phyloP scores from a whole-genome alignment of 495 filamentous ascomycete genomes.

The Tuber magnatum region DNA sequence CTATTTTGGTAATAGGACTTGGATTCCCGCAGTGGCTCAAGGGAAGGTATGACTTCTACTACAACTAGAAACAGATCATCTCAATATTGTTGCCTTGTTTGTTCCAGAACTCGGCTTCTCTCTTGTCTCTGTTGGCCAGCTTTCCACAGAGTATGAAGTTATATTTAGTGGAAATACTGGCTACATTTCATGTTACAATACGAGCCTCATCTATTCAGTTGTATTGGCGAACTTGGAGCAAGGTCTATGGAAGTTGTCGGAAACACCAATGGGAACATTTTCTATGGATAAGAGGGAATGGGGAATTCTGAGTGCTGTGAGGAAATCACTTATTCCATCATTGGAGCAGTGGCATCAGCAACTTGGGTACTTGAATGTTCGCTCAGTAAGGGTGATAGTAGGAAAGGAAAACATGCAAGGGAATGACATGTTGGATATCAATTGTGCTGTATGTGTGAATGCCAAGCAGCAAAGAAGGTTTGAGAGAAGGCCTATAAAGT shows the following conservation, averaged over 20 bases:
- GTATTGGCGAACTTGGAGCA: neutral
- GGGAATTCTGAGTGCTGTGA: neutral
- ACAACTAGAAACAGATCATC: accelerated
- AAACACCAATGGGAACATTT: accelerated
- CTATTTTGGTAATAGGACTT: neutral
- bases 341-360: neutral
- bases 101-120: neutral
- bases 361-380: neutral
- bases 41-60: neutral
- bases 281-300: neutral
- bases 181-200: no score
- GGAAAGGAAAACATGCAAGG: neutral
- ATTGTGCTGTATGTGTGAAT: neutral
- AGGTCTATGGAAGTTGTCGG: neutral
- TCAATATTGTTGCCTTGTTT: neutral
- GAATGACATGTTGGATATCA: neutral
- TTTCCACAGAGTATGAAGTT: neutral
- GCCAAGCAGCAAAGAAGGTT: neutral
- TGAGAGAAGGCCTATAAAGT: neutral
- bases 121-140: neutral
- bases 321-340: neutral
- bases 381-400: neutral
- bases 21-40: neutral
- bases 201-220: no score
- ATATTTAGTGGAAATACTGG: neutral